Evolutionary conservation across 2,329 filamentous ascomycete species (phyloP).

Genomic region (Ophiocordyceps camponoti-floridani): DNA sequence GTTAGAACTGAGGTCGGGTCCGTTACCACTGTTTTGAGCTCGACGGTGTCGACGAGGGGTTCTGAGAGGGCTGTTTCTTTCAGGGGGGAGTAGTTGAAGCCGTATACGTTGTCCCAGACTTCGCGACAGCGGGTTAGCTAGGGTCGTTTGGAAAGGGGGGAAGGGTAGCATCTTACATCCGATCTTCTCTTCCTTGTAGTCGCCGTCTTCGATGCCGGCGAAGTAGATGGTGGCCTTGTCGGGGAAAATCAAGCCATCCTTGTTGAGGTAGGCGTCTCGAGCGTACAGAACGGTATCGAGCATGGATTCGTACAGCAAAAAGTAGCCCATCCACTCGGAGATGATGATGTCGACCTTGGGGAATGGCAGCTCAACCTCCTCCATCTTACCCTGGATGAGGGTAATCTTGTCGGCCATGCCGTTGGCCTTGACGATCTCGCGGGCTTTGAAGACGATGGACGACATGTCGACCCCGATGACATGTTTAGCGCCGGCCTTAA

Average conservation of each 20-base stretch:
- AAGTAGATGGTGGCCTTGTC: conserved; percentile 97
- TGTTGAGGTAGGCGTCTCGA: conserved; percentile 74
- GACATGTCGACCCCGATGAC: conserved; percentile 99
- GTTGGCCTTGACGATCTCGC: conserved; percentile 83
- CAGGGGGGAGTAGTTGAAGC: conserved; percentile 88
- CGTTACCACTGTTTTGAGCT: conserved; percentile 91
- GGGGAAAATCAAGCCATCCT: conserved; percentile 88
- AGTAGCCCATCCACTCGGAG: conserved; percentile 99
- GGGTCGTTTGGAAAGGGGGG: not conserved
- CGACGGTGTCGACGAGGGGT: conserved; percentile 92
- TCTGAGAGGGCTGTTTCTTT: conserved; percentile 89
- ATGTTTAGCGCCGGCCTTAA: conserved; percentile 90
- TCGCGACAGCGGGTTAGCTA: too few relatives aligned
- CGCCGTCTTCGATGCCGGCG: conserved; percentile 93
- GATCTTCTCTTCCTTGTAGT: conserved; percentile 99
- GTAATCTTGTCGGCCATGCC: conserved; percentile 94
- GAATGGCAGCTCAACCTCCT: conserved; percentile 86
- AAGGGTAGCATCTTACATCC: conserved; percentile 50
- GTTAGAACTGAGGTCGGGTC: conserved; percentile 74
- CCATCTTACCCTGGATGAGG: conserved; percentile 97
- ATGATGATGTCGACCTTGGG: conserved; percentile 98
- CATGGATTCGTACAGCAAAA: conserved; percentile 97
- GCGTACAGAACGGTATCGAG: conserved; percentile 95
- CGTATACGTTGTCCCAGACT: conserved; percentile 99
- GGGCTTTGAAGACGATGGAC: conserved; percentile 96